These are phyloP conservation scores for Pleurotus eryngii DNA, from an alignment of 768 basidiomycete genomes.

Conservation along the genomic window DNA sequence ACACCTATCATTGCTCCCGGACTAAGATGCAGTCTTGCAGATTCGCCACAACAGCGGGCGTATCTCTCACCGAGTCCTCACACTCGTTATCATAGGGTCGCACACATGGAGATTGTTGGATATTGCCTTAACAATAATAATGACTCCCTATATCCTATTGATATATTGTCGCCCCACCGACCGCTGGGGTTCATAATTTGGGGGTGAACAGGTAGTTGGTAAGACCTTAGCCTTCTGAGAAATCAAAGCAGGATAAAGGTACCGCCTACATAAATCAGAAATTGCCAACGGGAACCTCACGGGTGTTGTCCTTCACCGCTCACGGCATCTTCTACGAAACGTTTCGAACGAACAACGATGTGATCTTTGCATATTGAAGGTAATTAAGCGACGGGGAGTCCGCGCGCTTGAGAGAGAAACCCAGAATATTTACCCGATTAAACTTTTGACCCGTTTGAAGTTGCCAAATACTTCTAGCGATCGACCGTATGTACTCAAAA, in stretches of 20 bases:
- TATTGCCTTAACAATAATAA: neutral
- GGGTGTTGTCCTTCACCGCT: too few species aligned
- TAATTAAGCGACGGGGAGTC: neutral
- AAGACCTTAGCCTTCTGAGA: neutral
- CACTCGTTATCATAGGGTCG: slow-evolving; percentile 1
- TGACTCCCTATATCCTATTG: neutral
- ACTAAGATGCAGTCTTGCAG: neutral
- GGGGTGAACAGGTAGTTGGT: neutral
- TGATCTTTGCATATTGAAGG: neutral
- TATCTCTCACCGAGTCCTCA: neutral
- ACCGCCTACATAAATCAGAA: too few species aligned
- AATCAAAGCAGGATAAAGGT: neutral
- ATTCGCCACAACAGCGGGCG: neutral
- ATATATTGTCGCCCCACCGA: neutral
- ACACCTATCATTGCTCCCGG: neutral
- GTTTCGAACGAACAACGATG: too few species aligned
- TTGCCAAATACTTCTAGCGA: neutral
- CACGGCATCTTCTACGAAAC: too few species aligned
- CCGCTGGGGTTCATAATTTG: neutral
- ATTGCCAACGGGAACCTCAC: too few species aligned
- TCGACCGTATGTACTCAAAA: neutral
- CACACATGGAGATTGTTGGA: neutral
- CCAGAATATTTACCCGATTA: neutral
- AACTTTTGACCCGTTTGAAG: neutral
- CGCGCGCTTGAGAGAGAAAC: too few species aligned